Conservation (phyloP, 2,329 filamentous ascomycete species). For the Ophiostoma ips region DNA sequence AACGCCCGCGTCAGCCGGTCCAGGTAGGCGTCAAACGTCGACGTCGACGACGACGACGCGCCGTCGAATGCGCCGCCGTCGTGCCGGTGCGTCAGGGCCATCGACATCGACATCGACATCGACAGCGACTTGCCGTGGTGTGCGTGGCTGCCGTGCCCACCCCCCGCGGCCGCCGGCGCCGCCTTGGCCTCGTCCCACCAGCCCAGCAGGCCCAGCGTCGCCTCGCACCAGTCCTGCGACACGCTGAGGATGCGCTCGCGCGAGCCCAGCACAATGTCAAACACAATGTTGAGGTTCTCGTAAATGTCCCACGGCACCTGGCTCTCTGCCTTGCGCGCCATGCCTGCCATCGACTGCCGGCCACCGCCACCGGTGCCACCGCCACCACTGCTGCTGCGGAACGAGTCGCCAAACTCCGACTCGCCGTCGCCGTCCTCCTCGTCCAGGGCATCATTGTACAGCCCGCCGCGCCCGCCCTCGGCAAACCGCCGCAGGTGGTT, state of each 20-base stretch:
- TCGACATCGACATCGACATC: slow-evolving; percentile 6
- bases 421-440: slow-evolving; percentile 51
- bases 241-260: slow-evolving; percentile 60
- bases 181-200: slow-evolving; percentile 67
- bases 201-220: slow-evolving; percentile 63
- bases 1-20: slow-evolving; percentile 60
- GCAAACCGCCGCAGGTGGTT: slow-evolving; percentile 64
- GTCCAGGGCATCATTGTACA: slow-evolving; percentile 14
- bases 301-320: slow-evolving; percentile 84
- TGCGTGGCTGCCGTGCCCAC: slow-evolving; percentile 19
- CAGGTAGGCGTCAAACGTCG: slow-evolving; percentile 53
- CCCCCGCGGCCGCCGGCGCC: slow-evolving; percentile 31
- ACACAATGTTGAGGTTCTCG: slow-evolving; percentile 67
- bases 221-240: slow-evolving; percentile 86
- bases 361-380: slow-evolving; percentile 14
- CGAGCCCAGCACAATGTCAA: slow-evolving; percentile 66
- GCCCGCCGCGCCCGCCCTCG: slow-evolving; percentile 43
- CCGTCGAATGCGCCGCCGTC: slow-evolving; percentile 25
- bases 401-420: slow-evolving; percentile 20
- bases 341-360: slow-evolving; percentile 41
- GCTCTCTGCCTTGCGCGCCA: slow-evolving; percentile 67
- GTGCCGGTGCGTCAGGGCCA: slow-evolving; percentile 8
- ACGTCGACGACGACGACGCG: slow-evolving; percentile 23
- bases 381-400: slow-evolving; percentile 21
- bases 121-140: slow-evolving; percentile 7